Conservation (phyloP, 768 basidiomycete genomes). For the Lactifluus piperatus region DNA sequence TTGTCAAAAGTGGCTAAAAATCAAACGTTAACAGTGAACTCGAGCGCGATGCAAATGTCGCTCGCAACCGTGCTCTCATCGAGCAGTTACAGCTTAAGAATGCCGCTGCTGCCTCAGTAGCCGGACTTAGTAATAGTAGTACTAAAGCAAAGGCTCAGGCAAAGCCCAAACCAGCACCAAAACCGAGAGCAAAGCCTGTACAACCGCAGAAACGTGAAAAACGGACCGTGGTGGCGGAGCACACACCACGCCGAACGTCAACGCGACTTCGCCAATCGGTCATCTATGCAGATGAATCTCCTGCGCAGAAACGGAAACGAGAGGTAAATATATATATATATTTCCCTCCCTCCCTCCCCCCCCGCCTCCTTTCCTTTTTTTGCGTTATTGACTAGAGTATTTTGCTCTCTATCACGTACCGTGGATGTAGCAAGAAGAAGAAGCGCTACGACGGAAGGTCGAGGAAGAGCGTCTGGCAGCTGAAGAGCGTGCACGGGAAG, state of each 20-base stretch:
- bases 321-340: too few species aligned
- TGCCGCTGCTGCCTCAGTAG: constrained; percentile 41
- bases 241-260: constrained; percentile 54
- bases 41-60: constrained; percentile 75
- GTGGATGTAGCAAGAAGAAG: constrained; percentile 41
- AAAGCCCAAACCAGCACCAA: constrained; percentile 23
- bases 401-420: neutral
- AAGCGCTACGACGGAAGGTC: constrained; percentile 40
- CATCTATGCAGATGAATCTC: constrained; percentile 57
- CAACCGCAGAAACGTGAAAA: constrained; percentile 50
- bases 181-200: constrained; percentile 49
- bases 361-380: neutral
- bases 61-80: constrained; percentile 66
- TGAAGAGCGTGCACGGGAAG: constrained; percentile 52
- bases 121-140: constrained; percentile 30
- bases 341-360: too few species aligned
- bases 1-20: too few species aligned
- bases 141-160: constrained; percentile 25
- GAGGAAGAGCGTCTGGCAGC: constrained; percentile 53
- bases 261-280: constrained; percentile 45
- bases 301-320: constrained; percentile 54
- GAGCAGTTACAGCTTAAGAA: constrained; percentile 61
- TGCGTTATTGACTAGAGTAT: too few species aligned
- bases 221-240: constrained; percentile 25
- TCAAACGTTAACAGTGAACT: constrained; percentile 38